Evolutionary conservation across 495 filamentous ascomycete species (phyloP).

Genomic region (Cairneyella variabilis): DNA sequence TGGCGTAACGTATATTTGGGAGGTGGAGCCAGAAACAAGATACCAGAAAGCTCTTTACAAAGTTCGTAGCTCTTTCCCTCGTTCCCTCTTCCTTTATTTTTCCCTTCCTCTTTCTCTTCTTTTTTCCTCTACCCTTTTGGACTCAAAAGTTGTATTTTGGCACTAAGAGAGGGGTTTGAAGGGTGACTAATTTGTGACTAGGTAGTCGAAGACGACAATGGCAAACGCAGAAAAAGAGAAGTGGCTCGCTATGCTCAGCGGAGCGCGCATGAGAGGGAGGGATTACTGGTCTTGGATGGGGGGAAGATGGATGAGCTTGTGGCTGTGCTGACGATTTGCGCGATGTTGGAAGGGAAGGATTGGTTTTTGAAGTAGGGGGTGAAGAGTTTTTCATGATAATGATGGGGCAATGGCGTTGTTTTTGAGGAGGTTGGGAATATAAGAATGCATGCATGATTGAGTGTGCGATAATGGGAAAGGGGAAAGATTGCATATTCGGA

Average conservation of each 20-base stretch:
- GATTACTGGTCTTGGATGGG: slow-evolving; percentile 6
- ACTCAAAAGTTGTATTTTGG: not conserved
- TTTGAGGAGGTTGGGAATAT: too few species aligned
- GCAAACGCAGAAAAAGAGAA: slow-evolving; percentile 2
- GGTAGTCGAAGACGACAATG: not conserved
- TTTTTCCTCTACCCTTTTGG: too few species aligned
- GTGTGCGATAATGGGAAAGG: too few species aligned
- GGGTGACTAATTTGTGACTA: not conserved
- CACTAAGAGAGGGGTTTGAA: not conserved
- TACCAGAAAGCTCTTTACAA: slow-evolving; percentile 3
- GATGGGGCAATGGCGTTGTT: too few species aligned
- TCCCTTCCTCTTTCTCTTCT: too few species aligned
- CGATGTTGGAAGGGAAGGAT: slow-evolving; percentile 8
- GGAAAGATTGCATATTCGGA: too few species aligned
- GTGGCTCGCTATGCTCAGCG: slow-evolving; percentile 10
- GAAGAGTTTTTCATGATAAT: too few species aligned
- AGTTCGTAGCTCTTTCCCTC: not conserved
- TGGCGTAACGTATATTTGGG: slow-evolving; percentile 7
- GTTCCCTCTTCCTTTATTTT: too few species aligned
- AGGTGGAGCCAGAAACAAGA: not conserved
- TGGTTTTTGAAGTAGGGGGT: slow-evolving; percentile 5
- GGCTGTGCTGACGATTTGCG: slow-evolving; percentile 8
- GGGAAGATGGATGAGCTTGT: slow-evolving; percentile 10
- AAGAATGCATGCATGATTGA: too few species aligned
- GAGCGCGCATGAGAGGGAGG: not conserved